Conservation (phyloP, 225 moss, liverwort and hornwort species). For the Pseudisothecium myosuroides region DNA sequence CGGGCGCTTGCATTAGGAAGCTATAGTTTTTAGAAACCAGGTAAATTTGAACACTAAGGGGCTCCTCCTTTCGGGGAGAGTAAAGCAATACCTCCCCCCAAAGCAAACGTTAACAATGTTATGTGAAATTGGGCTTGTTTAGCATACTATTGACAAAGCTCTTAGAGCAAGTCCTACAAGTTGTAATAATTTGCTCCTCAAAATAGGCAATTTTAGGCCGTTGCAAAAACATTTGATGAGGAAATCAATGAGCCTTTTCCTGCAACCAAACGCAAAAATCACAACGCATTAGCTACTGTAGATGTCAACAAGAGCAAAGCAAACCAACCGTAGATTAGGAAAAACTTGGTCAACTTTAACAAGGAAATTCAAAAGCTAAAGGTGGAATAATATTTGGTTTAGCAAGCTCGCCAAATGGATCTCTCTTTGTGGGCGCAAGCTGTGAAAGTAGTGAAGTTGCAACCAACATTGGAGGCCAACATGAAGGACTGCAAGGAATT, state of each 20-base stretch:
- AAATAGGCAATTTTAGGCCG: fast-evolving
- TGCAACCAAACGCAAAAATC: fast-evolving
- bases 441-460: neutral
- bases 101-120: too few species aligned
- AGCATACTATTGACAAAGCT: fast-evolving
- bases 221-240: neutral
- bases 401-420: neutral
- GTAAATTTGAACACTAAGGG: too few species aligned
- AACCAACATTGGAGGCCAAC: fast-evolving
- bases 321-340: fast-evolving
- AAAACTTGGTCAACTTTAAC: neutral
- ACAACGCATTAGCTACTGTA: fast-evolving
- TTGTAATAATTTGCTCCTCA: fast-evolving
- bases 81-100: too few species aligned
- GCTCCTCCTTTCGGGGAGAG: too few species aligned
- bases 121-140: neutral
- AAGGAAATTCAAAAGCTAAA: neutral
- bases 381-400: neutral
- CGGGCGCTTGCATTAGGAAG: too few species aligned
- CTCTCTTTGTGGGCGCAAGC: fast-evolving
- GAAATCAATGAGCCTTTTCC: fast-evolving
- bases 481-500: fast-evolving
- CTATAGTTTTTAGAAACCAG: too few species aligned
- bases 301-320: neutral
- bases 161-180: fast-evolving